Evolutionary conservation across 2,329 filamentous ascomycete genomes (phyloP).

Genomic region (Penicillium sclerotigenum): DNA sequence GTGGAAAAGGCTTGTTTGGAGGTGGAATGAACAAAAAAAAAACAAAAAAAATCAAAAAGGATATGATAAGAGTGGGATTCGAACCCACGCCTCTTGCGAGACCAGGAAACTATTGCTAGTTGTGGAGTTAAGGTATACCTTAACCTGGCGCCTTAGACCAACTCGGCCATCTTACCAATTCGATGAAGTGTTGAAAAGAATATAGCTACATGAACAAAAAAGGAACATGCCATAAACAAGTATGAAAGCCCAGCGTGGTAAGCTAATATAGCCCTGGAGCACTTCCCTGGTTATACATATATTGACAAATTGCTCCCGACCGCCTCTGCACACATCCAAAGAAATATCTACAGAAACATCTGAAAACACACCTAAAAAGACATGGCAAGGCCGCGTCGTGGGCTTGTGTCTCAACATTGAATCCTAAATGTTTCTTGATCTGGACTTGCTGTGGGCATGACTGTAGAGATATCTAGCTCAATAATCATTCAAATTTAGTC

Average conservation of each 20-base stretch:
- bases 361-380: too few relatives aligned
- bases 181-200: too few relatives aligned
- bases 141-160: constrained; percentile 35
- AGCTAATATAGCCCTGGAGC: too few relatives aligned
- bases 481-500: constrained; percentile 1
- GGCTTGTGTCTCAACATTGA: not conserved
- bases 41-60: not conserved
- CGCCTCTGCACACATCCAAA: too few relatives aligned
- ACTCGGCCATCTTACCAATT: too few relatives aligned
- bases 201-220: too few relatives aligned
- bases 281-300: too few relatives aligned
- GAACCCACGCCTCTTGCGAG: constrained; percentile 11
- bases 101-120: constrained; percentile 12
- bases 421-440: not conserved
- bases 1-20: not conserved
- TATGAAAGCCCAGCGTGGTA: too few relatives aligned
- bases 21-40: not conserved
- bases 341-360: too few relatives aligned
- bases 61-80: constrained; percentile 11
- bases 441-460: not conserved
- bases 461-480: not conserved
- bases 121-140: constrained; percentile 26
- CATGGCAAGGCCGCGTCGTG: too few relatives aligned
- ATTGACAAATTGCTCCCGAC: too few relatives aligned
- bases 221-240: too few relatives aligned